Evolutionary conservation across 495 filamentous ascomycete species (phyloP), one percentile per base, ranked within the genome.

Genomic region (Extremus antarcticus): DNA sequence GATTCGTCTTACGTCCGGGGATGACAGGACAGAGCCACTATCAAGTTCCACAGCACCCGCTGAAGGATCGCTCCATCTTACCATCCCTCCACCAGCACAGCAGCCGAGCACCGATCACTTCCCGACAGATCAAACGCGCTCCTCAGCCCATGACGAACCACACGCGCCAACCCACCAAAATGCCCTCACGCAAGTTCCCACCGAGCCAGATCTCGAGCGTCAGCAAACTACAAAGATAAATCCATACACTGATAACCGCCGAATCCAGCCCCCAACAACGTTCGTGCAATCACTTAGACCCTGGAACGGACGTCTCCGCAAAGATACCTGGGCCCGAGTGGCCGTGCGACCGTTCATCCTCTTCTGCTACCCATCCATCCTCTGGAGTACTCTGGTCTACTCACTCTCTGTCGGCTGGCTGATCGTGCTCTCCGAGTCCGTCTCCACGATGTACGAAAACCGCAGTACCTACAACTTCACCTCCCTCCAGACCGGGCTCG

Each of bases 391-490:
- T 0, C 75, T 86, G 0, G 82, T 96, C 25, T 98, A 98, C 67
- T 72, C 89, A 0, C 81, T 92, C 59, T 89, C 86, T 3, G 79
- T 96, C n/a, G 90, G 91, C 17, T 96, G 91, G 92, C 74, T 98
- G 43, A 95, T 98, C 56, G 86, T 96, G 25, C 79, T 96, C 13
- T 96, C 92, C 1, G 90, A 96, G 68, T 84, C 84, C 0, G 81
- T 95, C 0, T 79, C 87, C 0, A 73, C 78, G 43, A 87, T 94
- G 58, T 96, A 84, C 70, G 79, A 86, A 51, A 74, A 78, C 50
- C 66, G 63, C 4, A 71, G 76, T 0, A 69, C 73, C 7, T 95
- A 96, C 70, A 74, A 87, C 49, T 95, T 98, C 68, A 82, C 76
- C 38, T 74, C 88, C 2, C 72, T 95, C 1, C 80, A 84, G 48